Evolutionary conservation across 495 filamentous ascomycete genomes (phyloP).

Genomic region (Diplogelasinospora grovesii): DNA sequence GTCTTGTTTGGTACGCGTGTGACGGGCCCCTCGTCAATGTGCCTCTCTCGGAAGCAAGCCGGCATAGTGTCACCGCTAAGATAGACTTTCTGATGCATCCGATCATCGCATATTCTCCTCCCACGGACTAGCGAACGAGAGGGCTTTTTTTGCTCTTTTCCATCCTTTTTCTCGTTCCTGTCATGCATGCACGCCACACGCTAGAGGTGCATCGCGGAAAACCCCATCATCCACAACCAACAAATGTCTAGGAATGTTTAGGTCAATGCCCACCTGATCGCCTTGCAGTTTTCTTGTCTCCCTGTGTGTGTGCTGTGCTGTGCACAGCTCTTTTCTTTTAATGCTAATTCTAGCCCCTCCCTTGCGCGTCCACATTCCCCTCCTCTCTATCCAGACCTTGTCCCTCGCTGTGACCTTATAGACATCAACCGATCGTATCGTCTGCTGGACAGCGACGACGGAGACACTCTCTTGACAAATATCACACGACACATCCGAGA

Average conservation of each 20-base stretch:
- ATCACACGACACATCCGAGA: conserved; percentile 10
- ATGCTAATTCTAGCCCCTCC: conserved; percentile 4
- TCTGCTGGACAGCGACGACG: conserved; percentile 30
- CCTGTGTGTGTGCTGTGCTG: conserved; percentile 1
- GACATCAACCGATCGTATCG: conserved; percentile 13
- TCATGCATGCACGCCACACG: background rate
- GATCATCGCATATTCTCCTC: conserved; percentile 1
- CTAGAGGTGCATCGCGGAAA: conserved; percentile 3
- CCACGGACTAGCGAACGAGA: background rate
- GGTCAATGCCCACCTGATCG: conserved; percentile 9
- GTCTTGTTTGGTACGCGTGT: background rate
- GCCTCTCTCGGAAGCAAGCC: background rate
- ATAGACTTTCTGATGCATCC: background rate
- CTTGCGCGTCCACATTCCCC: conserved; percentile 3
- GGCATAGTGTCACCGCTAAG: conserved; percentile 2
- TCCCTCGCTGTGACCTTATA: background rate
- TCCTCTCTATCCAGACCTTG: conserved; percentile 2
- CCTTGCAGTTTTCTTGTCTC: no score
- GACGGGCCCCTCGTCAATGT: background rate
- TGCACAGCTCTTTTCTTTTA: conserved; percentile 6
- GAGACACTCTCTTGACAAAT: conserved; percentile 10
- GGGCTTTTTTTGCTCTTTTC: background rate
- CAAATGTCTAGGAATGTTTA: conserved; percentile 10
- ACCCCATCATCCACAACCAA: conserved; percentile 2
- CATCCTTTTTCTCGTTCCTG: conserved; percentile 1